Conservation (phyloP, 2,329 filamentous ascomycete species). For the Alternaria sp. region DNA sequence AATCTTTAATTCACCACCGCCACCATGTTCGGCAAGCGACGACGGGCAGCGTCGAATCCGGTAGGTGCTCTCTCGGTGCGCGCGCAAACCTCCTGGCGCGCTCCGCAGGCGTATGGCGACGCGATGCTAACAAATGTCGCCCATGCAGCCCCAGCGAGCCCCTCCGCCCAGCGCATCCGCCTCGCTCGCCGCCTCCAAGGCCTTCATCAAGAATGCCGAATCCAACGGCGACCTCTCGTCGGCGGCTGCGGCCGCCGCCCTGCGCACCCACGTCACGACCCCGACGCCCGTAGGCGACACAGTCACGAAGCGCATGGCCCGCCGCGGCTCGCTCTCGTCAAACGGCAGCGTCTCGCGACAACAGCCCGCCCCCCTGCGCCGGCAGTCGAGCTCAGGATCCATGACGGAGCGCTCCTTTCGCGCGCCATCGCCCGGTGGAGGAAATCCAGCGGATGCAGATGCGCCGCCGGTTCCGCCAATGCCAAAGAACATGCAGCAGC, state of each 20-base stretch:
- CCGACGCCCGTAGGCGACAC: constrained; percentile 82
- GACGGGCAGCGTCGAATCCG: constrained; percentile 43
- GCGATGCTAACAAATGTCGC: constrained; percentile 25
- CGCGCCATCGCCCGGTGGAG: constrained; percentile 63
- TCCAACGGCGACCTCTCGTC: constrained; percentile 75
- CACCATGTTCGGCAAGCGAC: constrained; percentile 43
- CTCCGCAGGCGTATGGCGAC: neutral
- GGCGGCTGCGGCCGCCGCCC: constrained; percentile 83
- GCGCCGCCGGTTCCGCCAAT: constrained; percentile 79
- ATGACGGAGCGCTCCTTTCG: constrained; percentile 92
- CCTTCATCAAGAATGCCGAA: constrained; percentile 73
- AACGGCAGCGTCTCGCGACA: constrained; percentile 57
- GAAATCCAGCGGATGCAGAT: constrained; percentile 46
- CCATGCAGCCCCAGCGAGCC: constrained; percentile 40
- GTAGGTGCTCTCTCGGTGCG: constrained; percentile 28
- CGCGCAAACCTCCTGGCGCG: constrained; percentile 3
- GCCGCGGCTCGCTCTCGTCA: constrained; percentile 76
- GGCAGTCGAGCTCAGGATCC: constrained; percentile 71
- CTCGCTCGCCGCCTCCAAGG: constrained; percentile 79
- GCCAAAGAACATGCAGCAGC: constrained; percentile 57
- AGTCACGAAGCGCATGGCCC: constrained; percentile 83
- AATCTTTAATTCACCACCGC: constrained; percentile 26
- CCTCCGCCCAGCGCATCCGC: constrained; percentile 71
- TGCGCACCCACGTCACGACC: constrained; percentile 77
- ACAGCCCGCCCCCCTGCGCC: constrained; percentile 44